Conservation (phyloP, 345 rosid species). For the Cochlearia excelsa region DNA sequence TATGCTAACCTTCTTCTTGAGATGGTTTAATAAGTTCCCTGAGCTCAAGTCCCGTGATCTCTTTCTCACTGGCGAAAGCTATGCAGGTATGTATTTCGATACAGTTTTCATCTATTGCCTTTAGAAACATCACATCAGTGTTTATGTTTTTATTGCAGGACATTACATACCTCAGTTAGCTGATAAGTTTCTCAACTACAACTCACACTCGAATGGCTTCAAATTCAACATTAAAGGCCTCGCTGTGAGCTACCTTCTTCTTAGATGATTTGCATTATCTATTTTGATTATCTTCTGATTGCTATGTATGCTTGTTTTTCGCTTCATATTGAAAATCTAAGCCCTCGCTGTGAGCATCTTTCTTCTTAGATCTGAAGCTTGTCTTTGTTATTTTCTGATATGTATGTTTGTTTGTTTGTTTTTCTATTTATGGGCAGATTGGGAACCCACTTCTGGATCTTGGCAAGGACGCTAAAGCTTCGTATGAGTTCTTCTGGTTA, state of each 20-base stretch:
- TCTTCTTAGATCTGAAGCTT: too few species aligned
- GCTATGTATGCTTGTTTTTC: too few species aligned
- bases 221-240: constrained; percentile 89
- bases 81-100: too few species aligned
- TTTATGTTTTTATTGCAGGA: too few species aligned
- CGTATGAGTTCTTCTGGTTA: constrained; percentile 85
- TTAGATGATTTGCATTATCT: too few species aligned
- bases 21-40: constrained; percentile 81
- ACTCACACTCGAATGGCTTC: constrained; percentile 53
- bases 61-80: constrained; percentile 92
- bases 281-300: too few species aligned
- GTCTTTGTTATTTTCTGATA: constrained; percentile 12
- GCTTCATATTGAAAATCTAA: too few species aligned
- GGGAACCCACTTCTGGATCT: constrained; percentile 89
- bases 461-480: constrained; percentile 64
- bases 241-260: constrained; percentile 85
- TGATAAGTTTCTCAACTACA: constrained; percentile 63
- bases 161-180: constrained; percentile 92
- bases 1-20: constrained; percentile 66
- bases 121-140: too few species aligned
- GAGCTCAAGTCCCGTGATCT: constrained; percentile 52
- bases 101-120: too few species aligned
- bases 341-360: too few species aligned
- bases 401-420: constrained; percentile 6
- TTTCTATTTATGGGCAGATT: constrained; percentile 48